Percentiles rank a stretch among this genome's conserved stretches.
Conservation (phyloP, 2,329 filamentous ascomycete species). For the Fusarium graminum region DNA sequence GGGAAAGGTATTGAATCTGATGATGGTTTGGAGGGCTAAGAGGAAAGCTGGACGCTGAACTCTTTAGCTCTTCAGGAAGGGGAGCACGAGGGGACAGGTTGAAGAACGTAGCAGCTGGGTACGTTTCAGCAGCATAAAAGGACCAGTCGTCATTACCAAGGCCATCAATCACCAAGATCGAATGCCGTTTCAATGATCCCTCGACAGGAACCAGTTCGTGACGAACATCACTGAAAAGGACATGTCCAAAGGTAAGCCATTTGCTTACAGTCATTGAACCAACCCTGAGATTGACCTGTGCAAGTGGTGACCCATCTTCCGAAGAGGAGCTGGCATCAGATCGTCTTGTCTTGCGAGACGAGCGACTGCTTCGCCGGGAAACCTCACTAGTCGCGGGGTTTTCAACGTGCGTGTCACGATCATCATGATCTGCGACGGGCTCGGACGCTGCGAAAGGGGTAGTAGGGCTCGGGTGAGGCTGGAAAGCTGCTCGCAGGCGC, state of each 20-base stretch:
- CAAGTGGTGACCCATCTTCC: conserved; percentile 72
- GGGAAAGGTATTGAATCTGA: conserved; percentile 76
- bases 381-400: conserved; percentile 49
- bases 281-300: conserved; percentile 81
- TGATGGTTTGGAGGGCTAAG: conserved; percentile 77
- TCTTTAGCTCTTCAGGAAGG: conserved; percentile 60
- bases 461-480: conserved; percentile 57
- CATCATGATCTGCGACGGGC: conserved; percentile 50
- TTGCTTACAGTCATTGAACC: conserved; percentile 89
- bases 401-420: conserved; percentile 40
- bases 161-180: conserved; percentile 82
- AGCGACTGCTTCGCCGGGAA: conserved; percentile 50
- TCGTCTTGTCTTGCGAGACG: conserved; percentile 52
- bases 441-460: conserved; percentile 61
- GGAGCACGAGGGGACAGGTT: conserved; percentile 75
- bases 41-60: conserved; percentile 62
- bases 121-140: conserved; percentile 85
- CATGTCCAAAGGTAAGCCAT: conserved; percentile 87
- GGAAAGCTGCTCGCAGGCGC: conserved; percentile 64
- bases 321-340: conserved; percentile 64
- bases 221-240: conserved; percentile 83
- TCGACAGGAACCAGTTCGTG: conserved; percentile 71
- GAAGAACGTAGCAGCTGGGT: conserved; percentile 80
- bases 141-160: conserved; percentile 92
- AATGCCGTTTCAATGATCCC: conserved; percentile 61